Evolutionary conservation across 1,139 yeast species (phyloP).

Genomic region (Saccharomyces pastorianus): DNA sequence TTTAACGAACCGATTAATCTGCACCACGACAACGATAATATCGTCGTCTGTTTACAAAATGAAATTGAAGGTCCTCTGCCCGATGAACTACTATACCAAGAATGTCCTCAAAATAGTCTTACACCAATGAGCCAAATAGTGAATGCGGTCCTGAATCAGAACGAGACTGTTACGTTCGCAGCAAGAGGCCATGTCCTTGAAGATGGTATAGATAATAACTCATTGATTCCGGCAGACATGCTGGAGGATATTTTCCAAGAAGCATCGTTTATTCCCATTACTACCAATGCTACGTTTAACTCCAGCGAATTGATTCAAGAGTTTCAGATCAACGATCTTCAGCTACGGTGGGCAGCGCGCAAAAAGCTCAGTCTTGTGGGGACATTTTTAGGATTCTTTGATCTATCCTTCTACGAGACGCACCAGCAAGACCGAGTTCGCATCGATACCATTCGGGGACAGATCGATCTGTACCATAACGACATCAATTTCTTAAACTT

Average conservation of each 20-base stretch:
- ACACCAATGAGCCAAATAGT: constrained; percentile 2
- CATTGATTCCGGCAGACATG: constrained; percentile 13
- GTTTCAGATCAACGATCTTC: constrained; percentile 31
- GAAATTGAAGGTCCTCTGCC: constrained; percentile 9
- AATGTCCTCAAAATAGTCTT: not conserved
- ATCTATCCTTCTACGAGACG: constrained; percentile 27
- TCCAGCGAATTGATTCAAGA: constrained; percentile 26
- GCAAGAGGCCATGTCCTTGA: not conserved
- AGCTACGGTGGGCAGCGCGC: constrained; percentile 27
- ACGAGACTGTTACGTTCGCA: not conserved
- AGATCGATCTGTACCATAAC: constrained; percentile 31
- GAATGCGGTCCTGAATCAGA: constrained; percentile 7
- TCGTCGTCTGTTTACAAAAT: constrained; percentile 6
- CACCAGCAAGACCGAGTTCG: not conserved
- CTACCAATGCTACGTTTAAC: constrained; percentile 16
- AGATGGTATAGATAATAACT: not conserved
- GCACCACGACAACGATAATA: constrained; percentile 1
- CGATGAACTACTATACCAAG: not conserved
- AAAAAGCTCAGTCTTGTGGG: constrained; percentile 31
- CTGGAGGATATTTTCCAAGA: constrained; percentile 7
- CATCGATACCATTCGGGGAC: constrained; percentile 25
- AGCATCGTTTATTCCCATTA: not conserved
- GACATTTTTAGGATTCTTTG: constrained; percentile 13
- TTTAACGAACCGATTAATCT: constrained; percentile 4
- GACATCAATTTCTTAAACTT: constrained; percentile 32